phyloP scores from a whole-genome alignment of 2,329 filamentous ascomycete genomes.

The Phyllosticta ampelicida region DNA sequence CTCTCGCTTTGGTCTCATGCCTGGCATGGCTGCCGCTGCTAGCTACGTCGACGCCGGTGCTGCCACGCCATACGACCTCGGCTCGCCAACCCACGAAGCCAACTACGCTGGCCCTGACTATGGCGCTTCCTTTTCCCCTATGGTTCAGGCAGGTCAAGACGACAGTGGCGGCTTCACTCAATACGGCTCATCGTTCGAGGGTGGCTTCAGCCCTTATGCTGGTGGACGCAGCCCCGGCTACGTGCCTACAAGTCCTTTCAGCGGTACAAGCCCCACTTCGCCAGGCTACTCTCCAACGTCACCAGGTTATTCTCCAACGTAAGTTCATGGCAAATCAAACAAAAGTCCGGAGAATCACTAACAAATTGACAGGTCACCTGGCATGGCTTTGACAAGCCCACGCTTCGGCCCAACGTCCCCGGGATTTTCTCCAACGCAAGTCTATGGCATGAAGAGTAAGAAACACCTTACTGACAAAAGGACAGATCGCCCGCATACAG shows the following conservation, averaged over 20 bases:
- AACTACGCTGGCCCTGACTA: conserved; percentile 50
- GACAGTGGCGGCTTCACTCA: conserved; percentile 48
- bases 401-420: conserved; percentile 25
- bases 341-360: too few relatives aligned
- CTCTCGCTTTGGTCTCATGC: conserved; percentile 62
- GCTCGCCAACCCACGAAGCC: conserved; percentile 52
- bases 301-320: conserved; percentile 26
- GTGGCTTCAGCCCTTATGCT: conserved; percentile 57
- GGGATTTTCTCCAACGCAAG: conserved; percentile 12
- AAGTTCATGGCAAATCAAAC: too few relatives aligned
- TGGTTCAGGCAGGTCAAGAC: conserved; percentile 54
- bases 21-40: conserved; percentile 66
- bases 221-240: conserved; percentile 54
- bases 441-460: too few relatives aligned
- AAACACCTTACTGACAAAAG: too few relatives aligned
- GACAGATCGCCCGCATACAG: too few relatives aligned
- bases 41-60: conserved; percentile 67
- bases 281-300: conserved; percentile 13
- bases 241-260: conserved; percentile 66
- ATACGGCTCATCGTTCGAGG: conserved; percentile 59
- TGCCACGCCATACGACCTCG: conserved; percentile 82
- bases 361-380: too few relatives aligned
- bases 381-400: conserved; percentile 46
- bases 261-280: conserved; percentile 26
- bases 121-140: conserved; percentile 60